These are phyloP conservation scores for Debaryomyces subglobosus DNA, from an alignment of 1,139 yeast genomes.

Conservation along the genomic window DNA sequence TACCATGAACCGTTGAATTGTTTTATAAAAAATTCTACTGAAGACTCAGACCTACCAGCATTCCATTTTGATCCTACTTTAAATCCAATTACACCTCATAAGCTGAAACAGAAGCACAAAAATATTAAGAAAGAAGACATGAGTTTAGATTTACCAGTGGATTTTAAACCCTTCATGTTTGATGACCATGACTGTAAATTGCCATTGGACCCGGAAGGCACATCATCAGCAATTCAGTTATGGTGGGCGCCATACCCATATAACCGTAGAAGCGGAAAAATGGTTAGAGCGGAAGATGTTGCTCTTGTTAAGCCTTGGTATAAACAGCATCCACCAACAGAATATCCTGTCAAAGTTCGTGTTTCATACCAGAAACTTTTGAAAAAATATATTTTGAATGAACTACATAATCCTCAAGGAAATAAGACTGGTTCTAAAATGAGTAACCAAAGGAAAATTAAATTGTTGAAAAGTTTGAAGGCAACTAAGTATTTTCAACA, in stretches of 20 bases:
- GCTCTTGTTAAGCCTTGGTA: constrained; percentile 85
- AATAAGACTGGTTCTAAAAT: constrained; percentile 35
- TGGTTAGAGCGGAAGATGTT: constrained; percentile 86
- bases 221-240: constrained; percentile 62
- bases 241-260: constrained; percentile 88
- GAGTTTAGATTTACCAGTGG: constrained; percentile 40
- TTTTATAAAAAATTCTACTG: constrained; percentile 33
- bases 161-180: constrained; percentile 50
- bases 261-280: constrained; percentile 70
- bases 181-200: constrained; percentile 31
- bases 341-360: constrained; percentile 72
- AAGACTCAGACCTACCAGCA: constrained; percentile 56
- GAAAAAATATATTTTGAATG: constrained; percentile 73
- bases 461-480: constrained; percentile 67
- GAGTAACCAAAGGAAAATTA: constrained; percentile 49
- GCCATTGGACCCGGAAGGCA: constrained; percentile 39
- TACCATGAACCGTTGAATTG: constrained; percentile 65
- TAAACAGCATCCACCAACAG: constrained; percentile 61
- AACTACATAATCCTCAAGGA: constrained; percentile 51
- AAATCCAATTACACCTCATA: constrained; percentile 57
- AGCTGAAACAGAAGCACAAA: constrained; percentile 19
- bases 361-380: constrained; percentile 86
- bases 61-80: constrained; percentile 57
- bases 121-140: constrained; percentile 31
- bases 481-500: constrained; percentile 88